Base-by-base conservation (phyloP, 176 grass and related monocot genomes). In the Musa schizocarpa region DNA sequence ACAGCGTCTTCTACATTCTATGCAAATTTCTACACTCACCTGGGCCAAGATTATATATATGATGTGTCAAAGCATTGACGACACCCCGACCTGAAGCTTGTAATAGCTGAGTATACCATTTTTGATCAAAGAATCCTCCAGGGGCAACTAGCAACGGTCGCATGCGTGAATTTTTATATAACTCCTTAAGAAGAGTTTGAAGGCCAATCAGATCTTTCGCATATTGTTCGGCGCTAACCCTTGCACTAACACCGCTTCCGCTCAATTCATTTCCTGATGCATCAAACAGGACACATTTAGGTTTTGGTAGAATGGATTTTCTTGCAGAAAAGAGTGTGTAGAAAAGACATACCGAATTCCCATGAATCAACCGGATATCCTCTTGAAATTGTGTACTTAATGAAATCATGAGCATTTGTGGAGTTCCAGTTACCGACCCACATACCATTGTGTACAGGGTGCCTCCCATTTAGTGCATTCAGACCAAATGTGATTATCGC, bases 31-130 rank as follows among this genome's bases (percentile, higher is more conserved):
- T 26, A 71, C 22, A 82, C 84, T 94, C 75, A 92, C 96, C 96
- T 78, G 82, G 81, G 81, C 96, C 96, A 71, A 99, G 91, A 74
- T 99, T 99, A 71, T 99, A 99, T 69, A 99, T 83, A 89, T 99
- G 96, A 86, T 99, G 96, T 49, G 95, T 94, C 80, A 99, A 80
- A 26, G 78, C 86, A 50, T 89, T 71, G 52, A 99, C 65, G 83
- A 84, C 56, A 77, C 87, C 82, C 58, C 65, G 64, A 12, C 96
- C 91, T 1, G 95, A 95, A 76, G 81, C 76, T 21, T 89, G 78
- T 77, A 99, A 88, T 80, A 99, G 91, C 48, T 86, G 50, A 74
- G 78, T 53, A 72, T 86, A 99, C 91, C 96, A 99, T 66, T 82
- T 77, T 53, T 77, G 81, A 17, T 99, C 81, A 81, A 78, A 99